These are phyloP conservation scores for Solanum sitiens DNA, from an alignment of 257 asterid species.

Conservation along the genomic window DNA sequence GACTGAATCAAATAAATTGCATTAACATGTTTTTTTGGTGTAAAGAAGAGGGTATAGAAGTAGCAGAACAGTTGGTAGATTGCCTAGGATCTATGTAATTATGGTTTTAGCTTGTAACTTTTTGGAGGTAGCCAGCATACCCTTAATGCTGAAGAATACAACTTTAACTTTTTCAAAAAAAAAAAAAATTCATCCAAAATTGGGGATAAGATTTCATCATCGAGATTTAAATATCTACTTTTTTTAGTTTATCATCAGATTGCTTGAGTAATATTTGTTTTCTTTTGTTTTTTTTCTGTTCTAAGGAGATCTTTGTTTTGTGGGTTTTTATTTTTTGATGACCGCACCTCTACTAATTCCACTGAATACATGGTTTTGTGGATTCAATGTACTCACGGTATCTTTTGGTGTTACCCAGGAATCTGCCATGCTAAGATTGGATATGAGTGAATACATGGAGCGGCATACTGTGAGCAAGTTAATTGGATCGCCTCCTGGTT, in stretches of 20 bases:
- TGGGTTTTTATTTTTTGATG: not conserved
- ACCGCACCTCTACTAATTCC: not conserved
- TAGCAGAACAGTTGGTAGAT: too few relatives aligned
- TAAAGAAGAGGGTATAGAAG: too few relatives aligned
- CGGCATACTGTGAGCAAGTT: conserved; percentile 96
- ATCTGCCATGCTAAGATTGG: conserved; percentile 87
- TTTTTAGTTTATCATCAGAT: not conserved
- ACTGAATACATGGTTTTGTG: not conserved
- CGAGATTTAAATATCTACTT: not conserved
- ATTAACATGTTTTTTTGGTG: too few relatives aligned
- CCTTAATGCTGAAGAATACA: too few relatives aligned
- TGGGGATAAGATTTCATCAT: not conserved
- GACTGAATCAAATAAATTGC: not conserved
- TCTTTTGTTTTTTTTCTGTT: not conserved
- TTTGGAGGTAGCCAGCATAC: too few relatives aligned
- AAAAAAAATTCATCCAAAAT: not conserved
- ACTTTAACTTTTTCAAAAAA: too few relatives aligned
- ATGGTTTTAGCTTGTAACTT: too few relatives aligned
- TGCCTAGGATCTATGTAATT: too few relatives aligned
- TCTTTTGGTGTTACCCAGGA: conserved; percentile 38
- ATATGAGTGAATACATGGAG: conserved; percentile 99
- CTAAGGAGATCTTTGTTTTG: not conserved
- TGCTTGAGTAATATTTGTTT: not conserved
- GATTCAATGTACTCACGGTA: not conserved
- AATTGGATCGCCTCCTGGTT: conserved; percentile 99